Evolutionary conservation across 306 rosid species (phyloP), one percentile per base, ranked within the genome.

Genomic region (Quercus alba): DNA sequence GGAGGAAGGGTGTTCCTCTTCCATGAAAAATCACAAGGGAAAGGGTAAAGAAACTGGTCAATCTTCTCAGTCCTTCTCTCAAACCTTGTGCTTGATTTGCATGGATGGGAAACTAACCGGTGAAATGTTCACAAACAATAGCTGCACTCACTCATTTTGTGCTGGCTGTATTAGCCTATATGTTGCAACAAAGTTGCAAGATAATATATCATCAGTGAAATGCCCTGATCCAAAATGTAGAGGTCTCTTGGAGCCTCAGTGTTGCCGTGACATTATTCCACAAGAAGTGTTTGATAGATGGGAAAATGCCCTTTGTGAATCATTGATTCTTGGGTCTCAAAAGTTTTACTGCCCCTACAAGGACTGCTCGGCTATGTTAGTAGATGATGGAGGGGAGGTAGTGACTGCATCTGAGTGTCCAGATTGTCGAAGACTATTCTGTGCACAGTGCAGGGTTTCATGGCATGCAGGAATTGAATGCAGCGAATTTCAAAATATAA

Each of bases 391-490:
- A 0, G 80, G 1, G 0, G 89, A 79, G 21, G 35, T 18, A n/a
- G 85, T 88, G 80, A 88, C 89, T 3, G n/a, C 13, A 12, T 84
- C 92, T 0, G 92, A 87, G 51, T 86, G 71, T 61, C 90, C 87
- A 1, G 70, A 72, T 35, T 90, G 95, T 18, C 55, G 84, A 19
- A 82, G 92, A 52, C 5, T 91, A 80, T 91, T 94, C 44, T 93
- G 94, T 64, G 96, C 93, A 0, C 83, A 79, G 73, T 89, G 92
- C 54, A 81, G 46, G 57, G 95, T 85, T 25, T 11, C 90, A 1
- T 91, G 98, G 97, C 97, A 92, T 69, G 79, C 59, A 0, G 90
- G 85, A 0, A 44, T 88, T 18, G 90, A 79, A 0, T 91, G 97
- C 3, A 1, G 3, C 0, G 90, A 77, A 79, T 94, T 86, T 82